Percentiles rank a stretch among this genome's conserved stretches.
Conservation (phyloP, 352 stramenopile genomes). For the Phytopythium montanum region DNA sequence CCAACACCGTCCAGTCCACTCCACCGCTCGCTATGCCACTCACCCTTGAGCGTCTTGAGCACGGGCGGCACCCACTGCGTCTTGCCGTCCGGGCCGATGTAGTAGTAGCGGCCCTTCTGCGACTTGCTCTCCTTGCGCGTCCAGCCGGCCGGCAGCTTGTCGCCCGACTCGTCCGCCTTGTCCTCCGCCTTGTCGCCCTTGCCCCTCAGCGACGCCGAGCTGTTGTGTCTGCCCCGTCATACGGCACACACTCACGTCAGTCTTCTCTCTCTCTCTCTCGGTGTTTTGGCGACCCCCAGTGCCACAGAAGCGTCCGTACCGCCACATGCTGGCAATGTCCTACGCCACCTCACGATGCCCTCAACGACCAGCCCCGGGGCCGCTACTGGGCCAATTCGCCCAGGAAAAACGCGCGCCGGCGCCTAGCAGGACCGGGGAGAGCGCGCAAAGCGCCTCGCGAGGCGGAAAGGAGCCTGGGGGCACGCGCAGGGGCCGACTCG, state of each 20-base stretch:
- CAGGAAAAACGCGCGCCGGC: background rate
- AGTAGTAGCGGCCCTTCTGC: slow-evolving; percentile 84
- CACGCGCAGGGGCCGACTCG: background rate
- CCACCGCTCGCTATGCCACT: background rate
- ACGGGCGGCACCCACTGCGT: slow-evolving; percentile 75
- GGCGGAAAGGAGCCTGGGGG: background rate
- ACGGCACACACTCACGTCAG: background rate
- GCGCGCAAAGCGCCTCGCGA: background rate
- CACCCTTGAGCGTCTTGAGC: slow-evolving; percentile 16
- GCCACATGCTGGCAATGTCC: slow-evolving; percentile 4
- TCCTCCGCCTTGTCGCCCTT: slow-evolving; percentile 2
- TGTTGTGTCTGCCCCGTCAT: slow-evolving; percentile 1
- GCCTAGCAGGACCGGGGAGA: background rate
- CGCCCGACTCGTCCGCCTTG: slow-evolving; percentile 12
- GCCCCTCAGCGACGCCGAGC: slow-evolving; percentile 4
- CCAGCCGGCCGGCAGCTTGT: slow-evolving; percentile 70
- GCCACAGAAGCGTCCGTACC: background rate
- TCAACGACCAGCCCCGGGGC: background rate
- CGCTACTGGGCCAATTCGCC: background rate
- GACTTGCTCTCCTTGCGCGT: slow-evolving; percentile 83
- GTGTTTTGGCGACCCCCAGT: background rate
- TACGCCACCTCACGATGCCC: background rate
- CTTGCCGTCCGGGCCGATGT: slow-evolving; percentile 77
- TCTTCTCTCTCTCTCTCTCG: too few relatives aligned
- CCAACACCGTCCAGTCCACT: background rate